Base-by-base conservation (phyloP, 225 moss, liverwort and hornwort species). In the Sphagnum tenellum region DNA sequence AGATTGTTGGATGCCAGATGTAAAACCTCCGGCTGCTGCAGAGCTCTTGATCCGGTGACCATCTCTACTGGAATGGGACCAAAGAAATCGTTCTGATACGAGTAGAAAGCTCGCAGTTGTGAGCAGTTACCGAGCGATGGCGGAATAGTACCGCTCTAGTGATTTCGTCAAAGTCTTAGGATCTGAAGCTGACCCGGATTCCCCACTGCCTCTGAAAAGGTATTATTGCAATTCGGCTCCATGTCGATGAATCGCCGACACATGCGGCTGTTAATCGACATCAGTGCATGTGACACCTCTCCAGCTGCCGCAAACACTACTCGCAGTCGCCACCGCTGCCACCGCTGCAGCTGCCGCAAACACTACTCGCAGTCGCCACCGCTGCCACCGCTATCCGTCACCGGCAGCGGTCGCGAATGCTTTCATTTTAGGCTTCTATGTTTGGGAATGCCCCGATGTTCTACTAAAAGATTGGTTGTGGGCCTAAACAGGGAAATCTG, bases 1-100 rank as follows among this genome's bases (percentile, higher is more conserved):
- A 89, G 67, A 60, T 73, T 75, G 61, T 89, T 87, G 66, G 73
- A 63, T 10, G 74, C 80, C 58, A 87, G 68, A 44, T 74, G 78
- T 48, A 87, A 50, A 54, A 63, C 75, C 55, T 76, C 59, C 46
- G 81, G 72, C 11, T 49, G 64, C 60, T 60, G 67, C 53, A 53
- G 45, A 62, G 29, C 29, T 29, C 29, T 1, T 29, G 29, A 29
- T 29, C 71, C 57, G 66, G 46, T 59, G 6, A 66, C 76, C 48
- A 84, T 52, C 61, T 70, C 72, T 70, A 70, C 12, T 45, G 80
- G 77, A 46, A 81, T 65, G 9, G 45, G 11, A 49, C 73, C 74
- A 56, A 73, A 67, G 44, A 81, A 62, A 46, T 71, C 61, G 58
- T 81, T 81, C 48, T 68, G 67, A 47, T 67, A 62, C 61, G 74